Conservation (phyloP, 2,329 filamentous ascomycete species). For the Colletotrichum orchidophilum region DNA sequence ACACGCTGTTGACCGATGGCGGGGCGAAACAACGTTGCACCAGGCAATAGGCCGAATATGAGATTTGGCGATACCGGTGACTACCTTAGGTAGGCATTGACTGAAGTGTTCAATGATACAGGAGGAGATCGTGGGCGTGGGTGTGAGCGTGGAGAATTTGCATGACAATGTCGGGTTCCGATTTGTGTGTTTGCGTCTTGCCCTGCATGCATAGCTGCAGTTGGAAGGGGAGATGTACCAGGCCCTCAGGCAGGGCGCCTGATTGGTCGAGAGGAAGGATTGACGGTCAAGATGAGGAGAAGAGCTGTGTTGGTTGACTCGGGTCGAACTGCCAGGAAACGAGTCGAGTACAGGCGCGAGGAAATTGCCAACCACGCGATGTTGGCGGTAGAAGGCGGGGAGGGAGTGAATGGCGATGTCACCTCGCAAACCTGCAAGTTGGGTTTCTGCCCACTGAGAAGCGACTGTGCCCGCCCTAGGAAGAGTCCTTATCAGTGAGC, state of each 20-base stretch:
- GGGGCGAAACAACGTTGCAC: conserved; percentile 1
- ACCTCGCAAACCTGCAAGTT: not conserved
- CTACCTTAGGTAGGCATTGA: not conserved
- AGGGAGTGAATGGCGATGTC: not conserved
- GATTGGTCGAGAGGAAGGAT: conserved; percentile 16
- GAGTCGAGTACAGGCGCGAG: not conserved
- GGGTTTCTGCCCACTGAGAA: not conserved
- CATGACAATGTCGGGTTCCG: conserved; percentile 7
- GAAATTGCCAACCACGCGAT: not conserved
- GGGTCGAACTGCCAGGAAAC: not conserved
- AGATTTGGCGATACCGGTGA: not conserved
- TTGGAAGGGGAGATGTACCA: conserved; percentile 14
- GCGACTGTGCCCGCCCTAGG: not conserved
- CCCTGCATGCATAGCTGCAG: conserved; percentile 21
- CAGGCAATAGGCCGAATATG: not conserved
- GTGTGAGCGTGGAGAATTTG: conserved; percentile 12
- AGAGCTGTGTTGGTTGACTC: not conserved
- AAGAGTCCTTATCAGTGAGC: not conserved
- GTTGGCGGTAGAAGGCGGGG: not conserved
- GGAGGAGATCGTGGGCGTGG: not conserved
- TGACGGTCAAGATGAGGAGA: not conserved
- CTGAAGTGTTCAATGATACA: not conserved
- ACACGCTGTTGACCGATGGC: not conserved
- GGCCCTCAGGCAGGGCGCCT: not conserved
- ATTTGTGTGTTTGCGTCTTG: conserved; percentile 20